phyloP scores from a whole-genome alignment of 306 rosid species.

The Cercis canadensis region DNA sequence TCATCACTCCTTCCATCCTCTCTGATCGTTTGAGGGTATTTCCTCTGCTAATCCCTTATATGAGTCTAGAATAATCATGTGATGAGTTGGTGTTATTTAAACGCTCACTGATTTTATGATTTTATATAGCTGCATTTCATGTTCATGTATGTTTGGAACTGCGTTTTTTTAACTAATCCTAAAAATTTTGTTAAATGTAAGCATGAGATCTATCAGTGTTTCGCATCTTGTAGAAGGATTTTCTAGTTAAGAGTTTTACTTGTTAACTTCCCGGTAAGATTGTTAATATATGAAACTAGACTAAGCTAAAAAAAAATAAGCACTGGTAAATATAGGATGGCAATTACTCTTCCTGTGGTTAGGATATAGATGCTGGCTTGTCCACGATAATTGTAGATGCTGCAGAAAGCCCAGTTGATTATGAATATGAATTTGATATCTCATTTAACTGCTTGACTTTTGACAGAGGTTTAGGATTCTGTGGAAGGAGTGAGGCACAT shows the following conservation, averaged over 20 bases:
- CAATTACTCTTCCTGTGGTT: background rate
- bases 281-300: background rate
- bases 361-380: background rate
- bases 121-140: background rate
- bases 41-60: background rate
- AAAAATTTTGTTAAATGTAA: too few relatives aligned
- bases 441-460: background rate
- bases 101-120: background rate
- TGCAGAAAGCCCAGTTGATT: background rate
- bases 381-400: background rate
- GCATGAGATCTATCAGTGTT: too few relatives aligned
- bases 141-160: background rate
- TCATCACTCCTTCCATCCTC: slow-evolving; percentile 69
- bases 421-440: background rate
- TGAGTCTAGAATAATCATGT: background rate
- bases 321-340: background rate
- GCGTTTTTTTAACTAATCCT: background rate
- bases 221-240: background rate
- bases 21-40: slow-evolving; percentile 71
- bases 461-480: background rate
- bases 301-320: background rate
- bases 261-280: background rate
- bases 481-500: background rate
- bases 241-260: background rate
- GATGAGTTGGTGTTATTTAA: background rate